A percentile compares a stretch with the other conserved stretches of the same genome.
phyloP scores from a whole-genome alignment of 2,329 filamentous ascomycete species.

The Apiospora rasikravindrae region DNA sequence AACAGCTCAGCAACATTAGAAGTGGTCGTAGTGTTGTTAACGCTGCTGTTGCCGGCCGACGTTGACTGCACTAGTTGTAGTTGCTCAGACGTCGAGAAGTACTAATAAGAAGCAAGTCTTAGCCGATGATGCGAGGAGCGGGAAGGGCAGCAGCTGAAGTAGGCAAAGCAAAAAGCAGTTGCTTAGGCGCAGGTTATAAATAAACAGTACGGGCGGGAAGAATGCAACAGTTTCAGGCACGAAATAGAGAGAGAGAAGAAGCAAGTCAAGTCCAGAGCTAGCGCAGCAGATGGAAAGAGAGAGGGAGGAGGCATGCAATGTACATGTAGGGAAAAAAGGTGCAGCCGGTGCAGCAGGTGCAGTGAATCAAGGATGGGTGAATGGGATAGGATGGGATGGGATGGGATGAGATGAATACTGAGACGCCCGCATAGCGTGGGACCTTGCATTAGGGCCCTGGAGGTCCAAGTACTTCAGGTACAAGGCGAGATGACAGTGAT shows the following conservation, averaged over 20 bases:
- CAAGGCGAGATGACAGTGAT: not conserved
- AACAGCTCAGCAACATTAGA: slow-evolving; percentile 22
- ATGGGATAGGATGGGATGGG: not conserved
- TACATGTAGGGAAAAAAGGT: not conserved
- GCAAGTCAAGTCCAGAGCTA: not conserved
- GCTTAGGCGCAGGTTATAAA: not conserved
- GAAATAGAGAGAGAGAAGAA: not conserved
- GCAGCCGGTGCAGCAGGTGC: not conserved
- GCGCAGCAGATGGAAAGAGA: not conserved
- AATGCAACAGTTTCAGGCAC: slow-evolving; percentile 9
- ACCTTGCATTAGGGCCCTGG: slow-evolving; percentile 9
- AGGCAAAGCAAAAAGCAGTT: slow-evolving; percentile 11
- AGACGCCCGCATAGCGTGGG: slow-evolving; percentile 14
- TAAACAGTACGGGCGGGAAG: slow-evolving; percentile 8
- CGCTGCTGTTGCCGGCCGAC: slow-evolving; percentile 26
- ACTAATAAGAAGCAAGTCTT: slow-evolving; percentile 42
- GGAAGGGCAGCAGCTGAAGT: not conserved
- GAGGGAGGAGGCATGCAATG: slow-evolving; percentile 12
- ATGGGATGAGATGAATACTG: not conserved
- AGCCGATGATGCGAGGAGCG: not conserved
- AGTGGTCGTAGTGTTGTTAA: not conserved
- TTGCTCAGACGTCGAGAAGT: slow-evolving; percentile 65
- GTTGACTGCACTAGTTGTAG: slow-evolving; percentile 60
- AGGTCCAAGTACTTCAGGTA: not conserved
- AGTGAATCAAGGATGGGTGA: not conserved